These are phyloP conservation scores for Fusarium bactridioides DNA, from an alignment of 2,329 filamentous ascomycete species.

Conservation along the genomic window DNA sequence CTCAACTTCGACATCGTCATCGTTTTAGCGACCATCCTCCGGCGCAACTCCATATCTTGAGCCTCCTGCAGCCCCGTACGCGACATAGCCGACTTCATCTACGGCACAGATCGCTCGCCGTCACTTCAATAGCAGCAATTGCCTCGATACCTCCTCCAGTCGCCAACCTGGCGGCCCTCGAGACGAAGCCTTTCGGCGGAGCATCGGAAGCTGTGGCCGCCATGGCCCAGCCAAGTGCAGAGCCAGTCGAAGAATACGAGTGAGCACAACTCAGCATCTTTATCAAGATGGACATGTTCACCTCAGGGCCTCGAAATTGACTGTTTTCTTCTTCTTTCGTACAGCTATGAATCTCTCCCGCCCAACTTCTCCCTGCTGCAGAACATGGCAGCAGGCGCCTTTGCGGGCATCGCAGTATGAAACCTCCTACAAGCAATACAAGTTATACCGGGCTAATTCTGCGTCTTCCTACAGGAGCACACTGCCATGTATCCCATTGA, in stretches of 20 bases:
- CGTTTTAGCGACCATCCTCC: conserved; percentile 20
- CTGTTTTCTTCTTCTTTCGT: background rate
- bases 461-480: conserved; percentile 73
- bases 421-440: background rate
- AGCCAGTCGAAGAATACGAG: conserved; percentile 72
- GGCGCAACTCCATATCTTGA: conserved; percentile 6
- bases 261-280: conserved; percentile 49
- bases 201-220: conserved; percentile 72
- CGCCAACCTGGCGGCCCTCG: conserved; percentile 70
- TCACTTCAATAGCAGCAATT: conserved; percentile 22
- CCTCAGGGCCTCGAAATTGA: conserved; percentile 1
- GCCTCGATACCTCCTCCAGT: conserved; percentile 34
- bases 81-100: conserved; percentile 5
- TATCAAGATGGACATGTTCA: background rate
- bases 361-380: conserved; percentile 92
- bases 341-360: conserved; percentile 90
- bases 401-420: conserved; percentile 92
- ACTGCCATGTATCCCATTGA: conserved; percentile 99
- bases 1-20: conserved; percentile 32
- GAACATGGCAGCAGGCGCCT: conserved; percentile 96
- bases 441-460: conserved; percentile 27
- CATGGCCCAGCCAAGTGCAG: conserved; percentile 74
- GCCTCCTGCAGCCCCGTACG: background rate
- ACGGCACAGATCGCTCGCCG: conserved; percentile 12
- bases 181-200: conserved; percentile 67